Evolutionary conservation across 2,329 filamentous ascomycete species (phyloP).

Genomic region (Pseudopyrenochaeta lycopersici): DNA sequence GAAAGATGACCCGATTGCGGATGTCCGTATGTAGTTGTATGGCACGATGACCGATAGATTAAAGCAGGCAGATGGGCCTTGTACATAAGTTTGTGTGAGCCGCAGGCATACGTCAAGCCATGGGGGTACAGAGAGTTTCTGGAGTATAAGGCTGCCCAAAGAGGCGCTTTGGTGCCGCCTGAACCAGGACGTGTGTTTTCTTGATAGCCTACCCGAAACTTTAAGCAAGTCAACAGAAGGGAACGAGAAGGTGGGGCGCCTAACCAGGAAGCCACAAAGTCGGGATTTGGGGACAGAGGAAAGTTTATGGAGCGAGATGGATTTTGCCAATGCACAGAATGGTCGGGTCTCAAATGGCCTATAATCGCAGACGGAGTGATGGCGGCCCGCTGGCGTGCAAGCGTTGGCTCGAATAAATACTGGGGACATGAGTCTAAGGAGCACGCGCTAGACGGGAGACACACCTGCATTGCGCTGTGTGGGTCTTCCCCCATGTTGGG

Average conservation of each 20-base stretch:
- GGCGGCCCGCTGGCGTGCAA: not conserved
- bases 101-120: not conserved
- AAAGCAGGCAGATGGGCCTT: not conserved
- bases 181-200: slow-evolving; percentile 1
- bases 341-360: not conserved
- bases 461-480: slow-evolving; percentile 3
- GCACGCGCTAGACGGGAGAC: not conserved
- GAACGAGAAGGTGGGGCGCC: not conserved
- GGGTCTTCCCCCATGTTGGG: not conserved
- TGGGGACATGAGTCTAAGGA: not conserved
- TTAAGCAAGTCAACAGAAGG: not conserved
- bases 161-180: not conserved
- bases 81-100: not conserved
- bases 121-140: not conserved
- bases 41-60: too few relatives aligned
- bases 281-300: slow-evolving; percentile 1
- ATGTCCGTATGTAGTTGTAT: too few relatives aligned
- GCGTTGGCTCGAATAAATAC: not conserved
- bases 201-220: slow-evolving; percentile 5
- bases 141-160: not conserved
- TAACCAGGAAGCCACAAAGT: slow-evolving; percentile 10
- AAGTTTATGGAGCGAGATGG: not conserved
- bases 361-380: not conserved
- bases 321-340: not conserved
- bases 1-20: too few relatives aligned